Evolutionary conservation across 345 rosid genomes (phyloP).

Genomic region (Pistacia atlantica): DNA sequence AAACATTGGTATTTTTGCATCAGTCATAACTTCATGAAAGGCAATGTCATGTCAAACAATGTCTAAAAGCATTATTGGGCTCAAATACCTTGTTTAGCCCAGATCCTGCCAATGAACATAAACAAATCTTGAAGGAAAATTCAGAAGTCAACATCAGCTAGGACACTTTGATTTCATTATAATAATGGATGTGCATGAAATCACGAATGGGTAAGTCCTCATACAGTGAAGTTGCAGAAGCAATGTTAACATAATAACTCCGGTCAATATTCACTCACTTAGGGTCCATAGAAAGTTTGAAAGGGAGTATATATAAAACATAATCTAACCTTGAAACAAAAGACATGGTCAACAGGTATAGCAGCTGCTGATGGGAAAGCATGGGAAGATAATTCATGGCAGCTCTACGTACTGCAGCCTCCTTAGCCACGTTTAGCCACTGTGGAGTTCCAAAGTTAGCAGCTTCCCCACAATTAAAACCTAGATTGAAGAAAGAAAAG

Average conservation of each 20-base stretch:
- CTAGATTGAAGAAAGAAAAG: constrained; percentile 36
- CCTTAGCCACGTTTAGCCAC: constrained; percentile 96
- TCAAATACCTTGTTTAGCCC: background rate
- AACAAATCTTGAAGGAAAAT: background rate
- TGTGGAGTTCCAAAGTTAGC: constrained; percentile 98
- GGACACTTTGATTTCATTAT: background rate
- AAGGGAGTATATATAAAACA: constrained; percentile 12
- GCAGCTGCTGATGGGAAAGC: constrained; percentile 98
- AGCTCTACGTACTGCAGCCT: constrained; percentile 98
- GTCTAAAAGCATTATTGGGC: background rate
- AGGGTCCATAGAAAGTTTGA: background rate
- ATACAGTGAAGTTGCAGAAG: constrained; percentile 7
- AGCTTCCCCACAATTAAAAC: constrained; percentile 99
- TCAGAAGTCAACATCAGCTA: background rate
- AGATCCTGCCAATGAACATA: background rate
- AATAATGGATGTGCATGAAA: background rate
- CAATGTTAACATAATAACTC: constrained; percentile 14
- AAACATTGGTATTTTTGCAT: constrained; percentile 6
- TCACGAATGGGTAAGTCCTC: background rate
- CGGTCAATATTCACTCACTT: constrained; percentile 8
- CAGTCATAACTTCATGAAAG: constrained; percentile 5
- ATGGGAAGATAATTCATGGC: constrained; percentile 99
- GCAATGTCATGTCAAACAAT: background rate
- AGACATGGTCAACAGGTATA: constrained; percentile 97
- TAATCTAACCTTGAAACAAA: constrained; percentile 78